Evolutionary conservation across 345 rosid species (phyloP), one percentile per base, ranked within the genome.

Genomic region (Brassica incana): DNA sequence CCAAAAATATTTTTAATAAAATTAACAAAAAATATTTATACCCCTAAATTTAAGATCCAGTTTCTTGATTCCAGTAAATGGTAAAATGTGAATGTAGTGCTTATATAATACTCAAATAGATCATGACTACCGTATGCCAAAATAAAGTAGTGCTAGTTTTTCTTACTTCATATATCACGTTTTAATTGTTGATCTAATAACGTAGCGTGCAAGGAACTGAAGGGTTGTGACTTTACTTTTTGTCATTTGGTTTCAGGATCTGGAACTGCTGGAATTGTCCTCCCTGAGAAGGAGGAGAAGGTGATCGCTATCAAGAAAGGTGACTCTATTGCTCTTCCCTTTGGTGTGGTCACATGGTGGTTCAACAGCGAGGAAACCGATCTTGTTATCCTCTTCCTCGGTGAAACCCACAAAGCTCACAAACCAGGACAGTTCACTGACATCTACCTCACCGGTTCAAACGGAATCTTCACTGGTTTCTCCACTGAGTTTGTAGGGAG

Each of bases 331-430:
- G 99, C 97, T 72, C 87, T 95, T 67, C 95, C 99, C 1, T 92
- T 95, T 25, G 97, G 97, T 38, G 93, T 88, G 12, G 91, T 90
- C 9, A 88, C 95, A 23, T 95, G 99, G 98, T 94, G 93, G 91
- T 92, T 86, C 74, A 94, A 88, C 85, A 86, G 84, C 2, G 90
- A 86, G 18, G 97, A 90, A 77, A 77, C 92, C 0, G 90, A 87
- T 12, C 80, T 94, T 43, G 90, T 86, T 6, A 88, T 91, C 65
- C 95, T 94, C 43, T 90, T 94, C 73, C 82, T 92, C 43, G 99
- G 99, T 0, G 93, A 91, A 60, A 94, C 99, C 20, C 83, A 89
- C 20, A 92, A 85, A 69, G 95, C 87, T 69, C 97, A 90, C 84
- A 90, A 86, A 72, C 72, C 91, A 0, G 99, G 99, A 35, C 82